Evolutionary conservation across 352 stramenopile genomes (phyloP), one percentile per base, ranked within the genome.

Genomic region (Globisporangium okanoganense): DNA sequence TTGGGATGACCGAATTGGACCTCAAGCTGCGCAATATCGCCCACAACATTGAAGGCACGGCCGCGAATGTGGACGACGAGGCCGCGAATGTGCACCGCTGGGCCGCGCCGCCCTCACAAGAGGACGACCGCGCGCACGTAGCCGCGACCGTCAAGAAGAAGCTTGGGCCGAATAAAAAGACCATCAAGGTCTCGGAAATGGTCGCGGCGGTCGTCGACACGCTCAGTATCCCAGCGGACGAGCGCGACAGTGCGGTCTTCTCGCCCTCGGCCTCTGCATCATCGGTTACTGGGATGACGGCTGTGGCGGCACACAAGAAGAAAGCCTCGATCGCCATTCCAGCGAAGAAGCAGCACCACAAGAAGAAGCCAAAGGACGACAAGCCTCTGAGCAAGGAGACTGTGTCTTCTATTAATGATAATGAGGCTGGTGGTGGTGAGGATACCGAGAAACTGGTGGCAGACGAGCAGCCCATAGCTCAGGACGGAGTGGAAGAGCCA

Each of bases 41-140:
- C 9, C 82, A 92, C 61, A 92, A 90, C 59, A 92, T 90, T 36
- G 82, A 92, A 53, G 82, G 82, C n/a, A 87, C 77, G 13, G 67
- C 76, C 4, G 76, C 78, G 5, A 83, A 85, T 29, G 80, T 87
- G n/a, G 82, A 90, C 20, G 71, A 76, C 27, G 64, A 79, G 59
- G 58, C 59, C 2, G 54, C 64, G 22, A 69, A 67, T 9, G 66
- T 63, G 20, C 74, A 70, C 35, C 80, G 78, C 4, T 90, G 80
- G 80, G 63, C 67, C 0, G 73, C 73, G 9, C 80, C 80, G 10
- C 66, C 65, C 5, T 36, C 62, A 1, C 70, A 79, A 22, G 14
- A 45, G 7, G 61, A 71, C 12, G 29, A 61, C 4, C 27, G 33
- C 7, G 22, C 14, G 18, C 54, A 24, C 6, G 36, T 48, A 2